phyloP scores from a whole-genome alignment of 108 stramenopile species.

The Licmophora abbreviata region DNA sequence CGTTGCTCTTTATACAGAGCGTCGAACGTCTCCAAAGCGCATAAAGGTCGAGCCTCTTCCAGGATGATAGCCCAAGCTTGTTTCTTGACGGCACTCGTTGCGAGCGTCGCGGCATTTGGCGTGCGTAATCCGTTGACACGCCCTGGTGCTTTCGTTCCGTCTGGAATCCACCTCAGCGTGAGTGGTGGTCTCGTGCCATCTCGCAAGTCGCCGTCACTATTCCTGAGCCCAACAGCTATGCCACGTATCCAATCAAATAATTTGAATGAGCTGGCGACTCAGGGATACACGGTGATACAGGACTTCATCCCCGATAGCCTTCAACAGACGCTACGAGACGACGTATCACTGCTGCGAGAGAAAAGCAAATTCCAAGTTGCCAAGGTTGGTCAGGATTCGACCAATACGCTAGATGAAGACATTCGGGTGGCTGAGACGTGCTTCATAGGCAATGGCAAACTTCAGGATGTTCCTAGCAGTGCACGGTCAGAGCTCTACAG shows the following conservation, averaged over 20 bases:
- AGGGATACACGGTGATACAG: constrained; percentile 53
- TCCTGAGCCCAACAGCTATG: too few relatives aligned
- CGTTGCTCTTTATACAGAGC: too few relatives aligned
- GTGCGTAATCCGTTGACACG: too few relatives aligned
- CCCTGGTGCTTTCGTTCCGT: too few relatives aligned
- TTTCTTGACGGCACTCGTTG: too few relatives aligned
- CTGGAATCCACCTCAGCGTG: too few relatives aligned
- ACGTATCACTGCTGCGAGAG: constrained; percentile 34
- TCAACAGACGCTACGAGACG: constrained; percentile 44
- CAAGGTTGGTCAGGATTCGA: constrained; percentile 62
- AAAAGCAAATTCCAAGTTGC: constrained; percentile 43
- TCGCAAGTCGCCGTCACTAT: too few relatives aligned
- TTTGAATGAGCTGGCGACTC: constrained; percentile 24
- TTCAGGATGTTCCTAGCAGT: constrained; percentile 9
- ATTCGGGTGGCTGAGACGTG: constrained; percentile 71
- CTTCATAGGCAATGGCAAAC: constrained; percentile 39
- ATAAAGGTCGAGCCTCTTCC: too few relatives aligned
- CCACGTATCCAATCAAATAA: constrained; percentile 9
- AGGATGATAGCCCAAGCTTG: too few relatives aligned
- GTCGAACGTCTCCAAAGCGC: too few relatives aligned
- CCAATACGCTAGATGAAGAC: constrained; percentile 45
- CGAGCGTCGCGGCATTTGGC: too few relatives aligned
- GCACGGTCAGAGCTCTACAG: constrained; percentile 29
- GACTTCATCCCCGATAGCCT: constrained; percentile 38
- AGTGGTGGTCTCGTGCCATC: too few relatives aligned